Conservation (phyloP, 768 basidiomycete species). For the Coprinellus micaceus region DNA sequence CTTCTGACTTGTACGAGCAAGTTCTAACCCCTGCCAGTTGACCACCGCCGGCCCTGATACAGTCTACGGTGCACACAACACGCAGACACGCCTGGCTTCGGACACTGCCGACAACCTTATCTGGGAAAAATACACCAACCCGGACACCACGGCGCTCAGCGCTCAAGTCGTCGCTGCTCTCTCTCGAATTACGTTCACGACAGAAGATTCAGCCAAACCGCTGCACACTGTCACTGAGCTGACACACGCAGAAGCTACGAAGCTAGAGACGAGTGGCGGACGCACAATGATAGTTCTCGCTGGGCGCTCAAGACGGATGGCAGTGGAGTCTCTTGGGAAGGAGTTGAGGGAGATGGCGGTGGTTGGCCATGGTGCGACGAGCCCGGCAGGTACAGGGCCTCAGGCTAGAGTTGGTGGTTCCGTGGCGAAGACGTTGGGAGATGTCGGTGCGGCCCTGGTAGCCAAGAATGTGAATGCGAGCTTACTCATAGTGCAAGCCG, state of each 20-base stretch:
- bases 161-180: slow-evolving; percentile 40
- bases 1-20: slow-evolving; percentile 2
- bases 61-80: slow-evolving; percentile 60
- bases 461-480: slow-evolving; percentile 46
- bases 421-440: slow-evolving; percentile 69
- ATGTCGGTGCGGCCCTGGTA: slow-evolving; percentile 68
- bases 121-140: slow-evolving; percentile 62
- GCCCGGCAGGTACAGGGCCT: slow-evolving; percentile 22
- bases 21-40: no score
- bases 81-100: slow-evolving; percentile 66
- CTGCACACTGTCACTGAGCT: slow-evolving; percentile 54
- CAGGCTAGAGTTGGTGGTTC: slow-evolving; percentile 47
- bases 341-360: slow-evolving; percentile 54
- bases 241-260: slow-evolving; percentile 27
- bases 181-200: slow-evolving; percentile 61
- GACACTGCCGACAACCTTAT: slow-evolving; percentile 78
- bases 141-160: slow-evolving; percentile 20
- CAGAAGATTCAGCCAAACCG: slow-evolving; percentile 46
- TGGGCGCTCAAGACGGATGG: slow-evolving; percentile 74
- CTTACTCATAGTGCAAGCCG: slow-evolving; percentile 56
- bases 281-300: slow-evolving; percentile 57
- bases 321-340: slow-evolving; percentile 49
- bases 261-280: slow-evolving; percentile 21
- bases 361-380: no score
- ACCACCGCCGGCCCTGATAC: slow-evolving; percentile 61